These are phyloP conservation scores for Tephrocybe sp. DNA, from an alignment of 768 basidiomycete species.

Conservation along the genomic window DNA sequence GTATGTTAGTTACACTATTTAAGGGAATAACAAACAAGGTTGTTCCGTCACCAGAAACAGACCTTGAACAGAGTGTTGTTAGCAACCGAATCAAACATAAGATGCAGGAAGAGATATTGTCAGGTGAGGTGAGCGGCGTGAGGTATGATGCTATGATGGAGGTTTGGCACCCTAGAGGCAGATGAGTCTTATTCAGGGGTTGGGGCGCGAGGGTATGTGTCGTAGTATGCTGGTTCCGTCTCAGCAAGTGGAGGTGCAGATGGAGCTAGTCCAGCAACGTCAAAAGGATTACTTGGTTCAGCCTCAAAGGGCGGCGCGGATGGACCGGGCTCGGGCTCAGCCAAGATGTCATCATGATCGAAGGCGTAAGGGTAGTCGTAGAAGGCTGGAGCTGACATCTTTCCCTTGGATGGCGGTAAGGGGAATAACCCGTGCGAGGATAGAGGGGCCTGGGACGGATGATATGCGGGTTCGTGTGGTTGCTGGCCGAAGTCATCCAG, in stretches of 20 bases:
- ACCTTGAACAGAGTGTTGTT: slow-evolving; percentile 15
- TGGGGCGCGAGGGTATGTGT: slow-evolving; percentile 13
- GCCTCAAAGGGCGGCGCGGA: slow-evolving; percentile 49
- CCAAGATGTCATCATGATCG: slow-evolving; percentile 32
- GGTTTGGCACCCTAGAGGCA: not conserved
- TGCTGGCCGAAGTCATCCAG: slow-evolving; percentile 31
- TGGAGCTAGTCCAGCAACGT: slow-evolving; percentile 32
- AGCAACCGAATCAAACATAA: not conserved
- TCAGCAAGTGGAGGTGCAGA: slow-evolving; percentile 37
- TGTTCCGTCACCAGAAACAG: slow-evolving; percentile 19
- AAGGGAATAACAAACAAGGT: slow-evolving; percentile 17
- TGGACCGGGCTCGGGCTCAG: slow-evolving; percentile 35
- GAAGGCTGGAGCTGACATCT: slow-evolving; percentile 35
- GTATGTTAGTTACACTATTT: slow-evolving; percentile 8
- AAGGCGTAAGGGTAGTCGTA: slow-evolving; percentile 40
- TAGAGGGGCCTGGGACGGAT: slow-evolving; percentile 11
- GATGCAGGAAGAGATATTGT: not conserved
- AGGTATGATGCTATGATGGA: slow-evolving; percentile 5
- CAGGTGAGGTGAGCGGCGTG: slow-evolving; percentile 1
- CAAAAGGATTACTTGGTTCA: slow-evolving; percentile 30
- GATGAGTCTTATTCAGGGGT: slow-evolving; percentile 4
- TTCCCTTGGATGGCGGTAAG: slow-evolving; percentile 41
- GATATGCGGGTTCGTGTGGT: slow-evolving; percentile 7
- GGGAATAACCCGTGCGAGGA: slow-evolving; percentile 36
- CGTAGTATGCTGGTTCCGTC: slow-evolving; percentile 9